Percentiles rank a stretch among this genome's conserved stretches.
Evolutionary conservation across 345 rosid species (phyloP).

Genomic region (Citrus cavaleriei): DNA sequence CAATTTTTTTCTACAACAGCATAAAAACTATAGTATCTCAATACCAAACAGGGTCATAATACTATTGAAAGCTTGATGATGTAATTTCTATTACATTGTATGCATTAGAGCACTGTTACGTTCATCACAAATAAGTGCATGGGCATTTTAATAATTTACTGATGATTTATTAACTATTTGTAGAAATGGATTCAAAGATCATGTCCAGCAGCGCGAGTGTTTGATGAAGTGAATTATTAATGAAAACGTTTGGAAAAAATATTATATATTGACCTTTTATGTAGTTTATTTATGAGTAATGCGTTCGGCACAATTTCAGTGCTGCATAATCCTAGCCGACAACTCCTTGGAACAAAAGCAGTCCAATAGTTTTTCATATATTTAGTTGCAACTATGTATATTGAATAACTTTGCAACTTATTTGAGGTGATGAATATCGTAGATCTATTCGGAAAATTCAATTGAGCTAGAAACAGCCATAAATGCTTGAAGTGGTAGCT

Average conservation of each 20-base stretch:
- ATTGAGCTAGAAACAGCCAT: not conserved
- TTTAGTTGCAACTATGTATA: not conserved
- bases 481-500: not conserved
- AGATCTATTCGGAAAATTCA: not conserved
- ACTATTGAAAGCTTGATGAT: too few species aligned
- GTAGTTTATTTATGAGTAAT: too few species aligned
- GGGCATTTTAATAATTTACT: not conserved
- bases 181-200: not conserved
- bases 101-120: too few species aligned
- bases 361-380: not conserved
- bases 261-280: too few species aligned
- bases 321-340: not conserved
- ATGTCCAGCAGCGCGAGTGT: not conserved
- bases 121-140: not conserved
- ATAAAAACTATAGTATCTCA: too few species aligned
- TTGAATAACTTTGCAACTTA: not conserved
- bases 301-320: not conserved
- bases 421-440: not conserved
- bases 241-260: too few species aligned
- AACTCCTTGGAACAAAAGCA: not conserved
- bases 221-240: too few species aligned
- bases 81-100: not conserved
- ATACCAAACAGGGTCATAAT: too few species aligned
- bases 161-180: not conserved
- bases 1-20: too few species aligned